phyloP scores from a whole-genome alignment of 176 grass and related monocot species.

The Triticum urartu region DNA sequence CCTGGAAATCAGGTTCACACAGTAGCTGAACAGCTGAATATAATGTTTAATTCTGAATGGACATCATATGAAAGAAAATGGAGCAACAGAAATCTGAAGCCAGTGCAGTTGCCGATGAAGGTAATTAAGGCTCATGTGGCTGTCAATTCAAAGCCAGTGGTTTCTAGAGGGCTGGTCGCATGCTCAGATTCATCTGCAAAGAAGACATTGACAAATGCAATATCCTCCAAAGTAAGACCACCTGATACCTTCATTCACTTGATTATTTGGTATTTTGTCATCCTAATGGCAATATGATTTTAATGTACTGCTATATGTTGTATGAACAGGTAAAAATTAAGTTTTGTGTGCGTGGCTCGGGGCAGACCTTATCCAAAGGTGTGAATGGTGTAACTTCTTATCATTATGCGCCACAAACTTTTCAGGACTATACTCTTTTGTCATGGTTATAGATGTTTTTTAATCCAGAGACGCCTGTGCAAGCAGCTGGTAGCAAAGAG shows the following conservation, averaged over 20 bases:
- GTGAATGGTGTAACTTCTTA: slow-evolving; percentile 26
- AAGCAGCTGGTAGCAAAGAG: slow-evolving; percentile 30
- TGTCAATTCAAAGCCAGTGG: background rate
- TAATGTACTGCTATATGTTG: slow-evolving; percentile 31
- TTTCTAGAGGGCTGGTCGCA: slow-evolving; percentile 11
- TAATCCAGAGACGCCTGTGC: slow-evolving; percentile 39
- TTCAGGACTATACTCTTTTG: background rate
- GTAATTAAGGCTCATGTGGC: slow-evolving; percentile 20
- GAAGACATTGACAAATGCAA: slow-evolving; percentile 37
- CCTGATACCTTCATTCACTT: background rate
- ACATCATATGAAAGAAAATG: slow-evolving; percentile 63
- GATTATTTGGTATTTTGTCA: background rate
- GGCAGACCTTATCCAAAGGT: slow-evolving; percentile 54
- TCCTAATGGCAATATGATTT: slow-evolving; percentile 9
- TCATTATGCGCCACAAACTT: background rate
- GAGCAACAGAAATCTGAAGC: slow-evolving; percentile 19
- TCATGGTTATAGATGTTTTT: slow-evolving; percentile 7
- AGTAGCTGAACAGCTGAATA: slow-evolving; percentile 65
- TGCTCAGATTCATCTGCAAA: slow-evolving; percentile 27
- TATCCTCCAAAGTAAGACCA: slow-evolving; percentile 53
- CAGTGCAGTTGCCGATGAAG: slow-evolving; percentile 18
- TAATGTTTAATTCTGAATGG: slow-evolving; percentile 63
- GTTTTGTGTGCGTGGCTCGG: slow-evolving; percentile 18
- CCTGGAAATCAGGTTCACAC: slow-evolving; percentile 72
- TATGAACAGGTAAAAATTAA: slow-evolving; percentile 49